Evolutionary conservation across 2,329 filamentous ascomycete genomes (phyloP).

Genomic region (Pestalotiopsis sp.): DNA sequence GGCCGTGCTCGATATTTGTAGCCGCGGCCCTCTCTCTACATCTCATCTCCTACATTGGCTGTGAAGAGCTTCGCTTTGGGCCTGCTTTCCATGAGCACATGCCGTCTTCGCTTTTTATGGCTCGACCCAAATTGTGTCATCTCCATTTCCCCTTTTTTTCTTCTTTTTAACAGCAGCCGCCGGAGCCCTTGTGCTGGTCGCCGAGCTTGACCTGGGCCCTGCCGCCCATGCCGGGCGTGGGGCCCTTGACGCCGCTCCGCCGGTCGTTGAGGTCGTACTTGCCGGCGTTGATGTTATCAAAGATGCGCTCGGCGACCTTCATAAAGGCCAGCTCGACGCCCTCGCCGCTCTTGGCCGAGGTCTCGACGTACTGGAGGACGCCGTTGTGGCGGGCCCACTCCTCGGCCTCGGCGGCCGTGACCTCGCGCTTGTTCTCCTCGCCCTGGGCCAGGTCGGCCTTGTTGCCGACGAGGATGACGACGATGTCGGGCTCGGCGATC

Average conservation of each 20-base stretch:
- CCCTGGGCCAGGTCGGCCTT: slow-evolving; percentile 77
- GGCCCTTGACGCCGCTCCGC: slow-evolving; percentile 85
- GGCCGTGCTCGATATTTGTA: background rate
- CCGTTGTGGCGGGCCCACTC: slow-evolving; percentile 87
- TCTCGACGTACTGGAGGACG: slow-evolving; percentile 93
- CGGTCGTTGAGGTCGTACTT: slow-evolving; percentile 94
- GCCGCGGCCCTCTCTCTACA: background rate
- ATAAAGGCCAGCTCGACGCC: slow-evolving; percentile 93
- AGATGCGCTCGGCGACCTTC: slow-evolving; percentile 92
- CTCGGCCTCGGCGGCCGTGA: slow-evolving; percentile 80
- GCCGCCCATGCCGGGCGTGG: slow-evolving; percentile 49
- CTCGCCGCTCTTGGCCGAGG: slow-evolving; percentile 91
- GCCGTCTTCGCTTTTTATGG: background rate
- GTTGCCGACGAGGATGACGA: slow-evolving; percentile 93
- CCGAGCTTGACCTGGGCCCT: slow-evolving; percentile 49
- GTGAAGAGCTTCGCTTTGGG: no score
- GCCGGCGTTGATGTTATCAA: slow-evolving; percentile 93
- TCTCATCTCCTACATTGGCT: background rate
- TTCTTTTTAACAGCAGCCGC: slow-evolving; percentile 51
- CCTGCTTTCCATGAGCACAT: no score
- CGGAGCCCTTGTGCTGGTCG: slow-evolving; percentile 39
- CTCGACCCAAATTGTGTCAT: background rate
- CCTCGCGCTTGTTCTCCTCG: slow-evolving; percentile 62
- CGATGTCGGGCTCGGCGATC: slow-evolving; percentile 94
- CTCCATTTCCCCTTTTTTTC: background rate